Evolutionary conservation across 495 filamentous ascomycete species (phyloP).

Genomic region (Chaetomium fimeti): DNA sequence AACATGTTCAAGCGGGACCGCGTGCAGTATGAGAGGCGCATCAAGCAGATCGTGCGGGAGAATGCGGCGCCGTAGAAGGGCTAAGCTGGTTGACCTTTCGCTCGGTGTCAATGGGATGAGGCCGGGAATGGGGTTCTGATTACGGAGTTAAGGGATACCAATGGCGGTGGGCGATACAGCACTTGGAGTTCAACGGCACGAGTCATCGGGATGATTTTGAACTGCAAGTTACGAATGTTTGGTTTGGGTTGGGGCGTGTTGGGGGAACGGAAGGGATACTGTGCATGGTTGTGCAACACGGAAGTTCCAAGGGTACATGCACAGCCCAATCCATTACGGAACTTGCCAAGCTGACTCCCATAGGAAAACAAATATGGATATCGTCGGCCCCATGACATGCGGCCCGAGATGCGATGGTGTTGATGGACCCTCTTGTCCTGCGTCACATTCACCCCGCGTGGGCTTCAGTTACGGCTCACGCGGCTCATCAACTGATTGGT

Average conservation of each 20-base stretch:
- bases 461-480: background rate
- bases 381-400: constrained; percentile 15
- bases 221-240: constrained; percentile 9
- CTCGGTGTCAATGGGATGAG: background rate
- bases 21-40: constrained; percentile 79
- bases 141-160: constrained; percentile 32
- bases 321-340: background rate
- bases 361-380: background rate
- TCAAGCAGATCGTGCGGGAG: constrained; percentile 81
- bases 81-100: background rate
- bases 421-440: background rate
- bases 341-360: constrained; percentile 6
- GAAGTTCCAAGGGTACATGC: constrained; percentile 2
- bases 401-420: constrained; percentile 4
- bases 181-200: constrained; percentile 25
- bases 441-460: background rate
- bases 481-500: constrained; percentile 7
- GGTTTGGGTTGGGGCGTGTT: constrained; percentile 7
- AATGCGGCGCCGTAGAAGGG: constrained; percentile 60
- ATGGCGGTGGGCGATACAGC: constrained; percentile 15
- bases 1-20: constrained; percentile 93
- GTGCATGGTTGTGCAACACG: background rate
- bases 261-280: too few relatives aligned
- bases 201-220: constrained; percentile 10
- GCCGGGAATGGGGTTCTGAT: constrained; percentile 11